phyloP scores from a whole-genome alignment of 176 grass and related monocot genomes.

The Puya raimondii region DNA sequence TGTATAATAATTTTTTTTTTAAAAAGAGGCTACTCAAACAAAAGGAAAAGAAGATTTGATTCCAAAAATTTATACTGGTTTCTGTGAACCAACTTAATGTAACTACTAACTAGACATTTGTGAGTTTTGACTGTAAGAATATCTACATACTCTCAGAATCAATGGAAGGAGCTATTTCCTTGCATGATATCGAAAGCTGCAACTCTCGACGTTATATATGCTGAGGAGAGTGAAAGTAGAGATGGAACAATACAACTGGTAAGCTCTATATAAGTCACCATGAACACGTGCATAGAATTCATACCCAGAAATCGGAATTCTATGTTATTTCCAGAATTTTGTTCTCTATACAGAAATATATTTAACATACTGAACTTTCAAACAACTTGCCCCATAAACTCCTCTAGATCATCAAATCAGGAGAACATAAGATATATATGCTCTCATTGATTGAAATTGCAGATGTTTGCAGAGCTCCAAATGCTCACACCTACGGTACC shows the following conservation, averaged over 20 bases:
- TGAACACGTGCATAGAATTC: background rate
- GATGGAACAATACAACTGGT: slow-evolving; percentile 67
- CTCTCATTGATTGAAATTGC: slow-evolving; percentile 13
- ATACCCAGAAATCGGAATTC: no score
- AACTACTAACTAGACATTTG: background rate
- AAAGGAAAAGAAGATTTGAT: no score
- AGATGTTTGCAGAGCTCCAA: slow-evolving; percentile 79
- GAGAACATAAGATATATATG: background rate
- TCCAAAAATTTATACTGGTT: no score
- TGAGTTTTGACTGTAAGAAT: background rate
- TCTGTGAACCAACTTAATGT: background rate
- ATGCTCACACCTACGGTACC: slow-evolving; percentile 64
- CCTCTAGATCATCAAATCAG: background rate
- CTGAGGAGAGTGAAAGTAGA: slow-evolving; percentile 17
- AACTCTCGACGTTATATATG: slow-evolving; percentile 32
- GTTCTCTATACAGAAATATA: no score
- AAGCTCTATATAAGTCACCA: background rate
- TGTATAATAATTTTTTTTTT: no score
- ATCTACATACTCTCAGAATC: slow-evolving; percentile 29
- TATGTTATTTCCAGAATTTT: no score
- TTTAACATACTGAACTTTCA: no score
- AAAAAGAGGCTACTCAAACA: no score
- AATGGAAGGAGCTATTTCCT: slow-evolving; percentile 71
- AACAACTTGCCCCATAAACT: background rate
- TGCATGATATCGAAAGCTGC: slow-evolving; percentile 48